Conservation (phyloP, 2,329 filamentous ascomycete genomes). For the Sphaceloma murrayae region DNA sequence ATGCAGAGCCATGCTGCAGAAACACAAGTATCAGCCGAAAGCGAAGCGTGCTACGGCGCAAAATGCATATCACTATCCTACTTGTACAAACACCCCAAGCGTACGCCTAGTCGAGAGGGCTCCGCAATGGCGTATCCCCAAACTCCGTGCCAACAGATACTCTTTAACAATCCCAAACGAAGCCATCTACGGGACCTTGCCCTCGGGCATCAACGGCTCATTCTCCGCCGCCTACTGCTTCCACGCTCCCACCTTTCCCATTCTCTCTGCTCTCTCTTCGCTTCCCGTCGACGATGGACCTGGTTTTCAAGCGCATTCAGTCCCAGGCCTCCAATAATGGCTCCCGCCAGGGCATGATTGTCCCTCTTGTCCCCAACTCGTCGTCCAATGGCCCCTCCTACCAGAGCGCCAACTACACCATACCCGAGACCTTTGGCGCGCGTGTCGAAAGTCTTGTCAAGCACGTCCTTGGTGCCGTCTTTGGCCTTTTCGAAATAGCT, state of each 20-base stretch:
- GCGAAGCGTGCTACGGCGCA: constrained; percentile 1
- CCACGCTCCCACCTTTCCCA: constrained; percentile 6
- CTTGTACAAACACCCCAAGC: too few species aligned
- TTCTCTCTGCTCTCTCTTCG: constrained; percentile 15
- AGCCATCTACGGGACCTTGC: too few species aligned
- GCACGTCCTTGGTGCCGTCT: constrained; percentile 23
- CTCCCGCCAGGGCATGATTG: constrained; percentile 25
- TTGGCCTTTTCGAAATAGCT: constrained; percentile 17
- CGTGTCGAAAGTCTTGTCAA: constrained; percentile 29
- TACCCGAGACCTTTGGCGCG: constrained; percentile 26
- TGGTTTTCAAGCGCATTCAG: constrained; percentile 29
- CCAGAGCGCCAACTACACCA: constrained; percentile 28
- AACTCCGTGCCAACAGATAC: too few species aligned
- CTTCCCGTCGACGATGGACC: constrained; percentile 22
- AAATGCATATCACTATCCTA: constrained; percentile 12
- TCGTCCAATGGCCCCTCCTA: constrained; percentile 28
- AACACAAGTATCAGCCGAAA: too few species aligned
- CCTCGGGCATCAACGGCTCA: constrained; percentile 15
- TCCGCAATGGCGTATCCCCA: too few species aligned
- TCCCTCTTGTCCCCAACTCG: constrained; percentile 29
- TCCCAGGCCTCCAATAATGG: constrained; percentile 28
- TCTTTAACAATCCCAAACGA: too few species aligned
- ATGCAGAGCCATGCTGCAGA: too few species aligned
- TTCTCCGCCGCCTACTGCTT: constrained; percentile 8
- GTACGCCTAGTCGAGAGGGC: too few species aligned